Conservation (phyloP, 2,329 filamentous ascomycete genomes). For the Ceratocystis smalleyi region DNA sequence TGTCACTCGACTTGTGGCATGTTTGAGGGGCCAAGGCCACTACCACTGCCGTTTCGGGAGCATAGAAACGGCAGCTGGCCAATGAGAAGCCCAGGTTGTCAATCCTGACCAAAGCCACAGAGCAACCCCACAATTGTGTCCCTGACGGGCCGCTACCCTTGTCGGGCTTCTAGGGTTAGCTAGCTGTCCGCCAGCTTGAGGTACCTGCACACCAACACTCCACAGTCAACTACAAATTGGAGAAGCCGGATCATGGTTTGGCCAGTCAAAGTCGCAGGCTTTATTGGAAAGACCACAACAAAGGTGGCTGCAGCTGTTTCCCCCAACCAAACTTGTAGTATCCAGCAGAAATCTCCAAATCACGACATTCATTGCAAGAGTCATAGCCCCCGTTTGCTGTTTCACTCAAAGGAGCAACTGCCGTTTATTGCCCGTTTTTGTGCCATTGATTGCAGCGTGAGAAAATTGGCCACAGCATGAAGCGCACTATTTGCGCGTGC, state of each 20-base stretch:
- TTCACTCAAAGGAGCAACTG: background rate
- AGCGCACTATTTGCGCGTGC: background rate
- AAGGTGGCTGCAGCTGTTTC: background rate
- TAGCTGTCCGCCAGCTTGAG: background rate
- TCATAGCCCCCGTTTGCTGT: background rate
- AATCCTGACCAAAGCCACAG: background rate
- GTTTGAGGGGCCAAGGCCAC: background rate
- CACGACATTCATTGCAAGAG: background rate
- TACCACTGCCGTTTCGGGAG: background rate
- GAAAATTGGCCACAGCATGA: background rate
- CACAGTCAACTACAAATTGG: background rate
- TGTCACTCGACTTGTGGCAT: constrained; percentile 5
- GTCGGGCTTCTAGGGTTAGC: background rate
- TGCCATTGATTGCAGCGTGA: background rate
- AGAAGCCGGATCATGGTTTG: background rate
- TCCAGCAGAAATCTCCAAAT: background rate
- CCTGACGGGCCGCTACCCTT: background rate
- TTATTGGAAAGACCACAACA: too few species aligned
- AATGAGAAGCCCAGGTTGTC: background rate
- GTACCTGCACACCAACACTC: background rate
- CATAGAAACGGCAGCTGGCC: background rate
- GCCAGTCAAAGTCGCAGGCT: background rate
- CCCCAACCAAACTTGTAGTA: background rate
- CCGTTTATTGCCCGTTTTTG: background rate
- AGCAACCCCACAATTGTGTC: background rate